Base-by-base conservation (phyloP, 768 basidiomycete species). In the Gyrodon lividus region DNA sequence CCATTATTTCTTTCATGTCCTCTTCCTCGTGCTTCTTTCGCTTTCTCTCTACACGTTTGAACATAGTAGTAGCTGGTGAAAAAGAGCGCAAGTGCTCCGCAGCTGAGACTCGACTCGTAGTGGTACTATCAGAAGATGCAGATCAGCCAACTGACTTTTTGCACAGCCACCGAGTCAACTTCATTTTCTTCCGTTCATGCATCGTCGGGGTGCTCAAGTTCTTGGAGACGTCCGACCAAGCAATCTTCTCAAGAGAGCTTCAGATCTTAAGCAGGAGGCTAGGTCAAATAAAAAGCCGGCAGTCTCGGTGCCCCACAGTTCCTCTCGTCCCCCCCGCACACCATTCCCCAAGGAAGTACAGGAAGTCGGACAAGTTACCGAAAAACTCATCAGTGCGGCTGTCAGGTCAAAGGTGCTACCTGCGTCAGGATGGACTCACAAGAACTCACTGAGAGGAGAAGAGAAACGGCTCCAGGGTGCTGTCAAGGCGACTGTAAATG, bases 1-100 rank as follows among this genome's bases (percentile, higher is more conserved):
- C 88, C 12, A 89, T 69, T 31, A 82, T 62, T 43, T 80, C 81
- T 61, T 77, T 86, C 72, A 75, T 72, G n/a, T 83, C 84, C 30
- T 86, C 86, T 56, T 83, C 74, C 59, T 84, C 75, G 52, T 74
- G 77, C 59, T 77, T 83, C 59, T 75, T 75, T 22, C 76, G 77
- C 41, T 83, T 78, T 64, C 83, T 89, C 57, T 83, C 83, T 6
- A 89, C 75, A 52, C 89, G 81, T 70, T 92, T 91, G 75, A 89
- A 89, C 89, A 91, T 91, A 43, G 38, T 30, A 31, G 37, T 33
- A 41, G 39, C 16, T 5, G 16, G 23, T 23, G 19, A 37, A 6
- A 9, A 31, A 10, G 24, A 4, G 4, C 9, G 19, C 12, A 16
- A 7, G 20, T 20, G 7, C n/a, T 1, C 22, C 5, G 20, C 20